Evolutionary conservation across 495 filamentous ascomycete species (phyloP).

Genomic region (Penicillium odoratum): DNA sequence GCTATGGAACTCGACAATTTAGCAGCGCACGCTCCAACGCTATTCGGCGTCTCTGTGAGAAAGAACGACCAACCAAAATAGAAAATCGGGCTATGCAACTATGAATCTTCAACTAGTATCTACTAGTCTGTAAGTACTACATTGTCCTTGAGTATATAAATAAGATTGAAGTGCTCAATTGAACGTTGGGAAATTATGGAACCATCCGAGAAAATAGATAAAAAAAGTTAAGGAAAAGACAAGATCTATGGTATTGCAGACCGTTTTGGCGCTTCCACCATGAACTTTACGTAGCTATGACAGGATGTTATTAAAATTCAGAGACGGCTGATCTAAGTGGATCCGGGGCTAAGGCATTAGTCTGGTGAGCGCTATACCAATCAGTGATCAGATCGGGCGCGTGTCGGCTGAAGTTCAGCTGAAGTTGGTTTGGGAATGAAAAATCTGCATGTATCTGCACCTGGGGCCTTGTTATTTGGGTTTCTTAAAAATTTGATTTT

Average conservation of each 20-base stretch:
- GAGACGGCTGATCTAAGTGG: conserved; percentile 18
- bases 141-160: too few species aligned
- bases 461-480: too few species aligned
- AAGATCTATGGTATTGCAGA: conserved; percentile 4
- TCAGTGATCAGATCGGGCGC: conserved; percentile 16
- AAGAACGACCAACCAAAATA: neutral
- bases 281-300: neutral
- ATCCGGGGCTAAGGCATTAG: conserved; percentile 26
- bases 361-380: conserved; percentile 19
- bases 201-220: neutral
- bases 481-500: too few species aligned
- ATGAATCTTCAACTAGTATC: too few species aligned
- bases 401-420: conserved; percentile 29
- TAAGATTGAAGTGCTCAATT: too few species aligned
- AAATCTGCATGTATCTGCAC: neutral
- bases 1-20: too few species aligned
- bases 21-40: neutral
- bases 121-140: too few species aligned
- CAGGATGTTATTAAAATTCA: neutral
- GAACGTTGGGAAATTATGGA: neutral
- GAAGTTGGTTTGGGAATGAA: conserved; percentile 15
- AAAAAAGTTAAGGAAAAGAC: neutral
- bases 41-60: neutral
- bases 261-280: conserved; percentile 6
- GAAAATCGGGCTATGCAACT: neutral